Evolutionary conservation across 352 stramenopile genomes (phyloP).

Genomic region (Pythium insidiosum): DNA sequence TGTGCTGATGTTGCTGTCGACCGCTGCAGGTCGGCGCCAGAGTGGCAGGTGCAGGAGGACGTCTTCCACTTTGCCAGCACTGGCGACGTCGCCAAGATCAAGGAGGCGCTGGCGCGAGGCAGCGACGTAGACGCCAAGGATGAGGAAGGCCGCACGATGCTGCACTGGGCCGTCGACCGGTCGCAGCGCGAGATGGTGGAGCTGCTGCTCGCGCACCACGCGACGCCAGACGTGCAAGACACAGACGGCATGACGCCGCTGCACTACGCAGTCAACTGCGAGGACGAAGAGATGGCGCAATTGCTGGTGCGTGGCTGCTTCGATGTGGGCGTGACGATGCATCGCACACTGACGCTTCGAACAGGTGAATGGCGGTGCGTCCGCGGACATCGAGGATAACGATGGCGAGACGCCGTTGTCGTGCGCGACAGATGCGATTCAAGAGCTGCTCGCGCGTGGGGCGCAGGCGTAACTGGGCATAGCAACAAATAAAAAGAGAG

Average conservation of each 20-base stretch:
- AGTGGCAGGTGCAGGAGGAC: conserved; percentile 70
- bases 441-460: conserved; percentile 51
- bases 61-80: conserved; percentile 69
- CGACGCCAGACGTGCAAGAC: conserved; percentile 57
- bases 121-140: conserved; percentile 48
- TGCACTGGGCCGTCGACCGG: conserved; percentile 75
- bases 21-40: too few relatives aligned
- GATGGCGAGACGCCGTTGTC: conserved; percentile 58
- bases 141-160: conserved; percentile 68
- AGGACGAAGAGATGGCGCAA: conserved; percentile 54
- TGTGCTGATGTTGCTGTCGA: too few relatives aligned
- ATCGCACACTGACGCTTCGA: too few relatives aligned
- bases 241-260: conserved; percentile 72
- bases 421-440: conserved; percentile 28
- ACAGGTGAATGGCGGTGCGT: conserved; percentile 54
- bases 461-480: too few relatives aligned
- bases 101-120: conserved; percentile 26
- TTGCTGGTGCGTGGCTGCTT: conserved; percentile 49
- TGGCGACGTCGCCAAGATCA: conserved; percentile 44
- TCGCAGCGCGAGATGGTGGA: conserved; percentile 41
- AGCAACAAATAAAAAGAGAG: too few relatives aligned
- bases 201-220: conserved; percentile 40
- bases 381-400: conserved; percentile 47
- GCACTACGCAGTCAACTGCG: conserved; percentile 70
- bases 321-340: too few relatives aligned